phyloP scores from a whole-genome alignment of 352 stramenopile genomes.

The Pythium chondricola region DNA sequence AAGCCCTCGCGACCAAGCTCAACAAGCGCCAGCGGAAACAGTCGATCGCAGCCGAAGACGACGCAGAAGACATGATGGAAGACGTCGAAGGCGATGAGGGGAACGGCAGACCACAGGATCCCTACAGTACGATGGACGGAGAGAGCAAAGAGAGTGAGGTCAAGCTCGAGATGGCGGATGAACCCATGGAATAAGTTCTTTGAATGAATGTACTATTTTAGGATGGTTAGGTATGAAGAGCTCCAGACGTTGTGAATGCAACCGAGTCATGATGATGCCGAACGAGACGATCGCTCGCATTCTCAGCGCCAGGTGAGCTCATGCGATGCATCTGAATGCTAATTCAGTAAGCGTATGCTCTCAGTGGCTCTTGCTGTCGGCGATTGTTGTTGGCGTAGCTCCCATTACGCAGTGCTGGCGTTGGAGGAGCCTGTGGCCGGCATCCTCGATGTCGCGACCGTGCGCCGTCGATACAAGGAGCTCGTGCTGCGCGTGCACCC shows the following conservation, averaged over 20 bases:
- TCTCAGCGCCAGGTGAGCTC: conserved; percentile 12
- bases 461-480: conserved; percentile 27
- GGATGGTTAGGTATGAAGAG: too few relatives aligned
- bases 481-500: conserved; percentile 26
- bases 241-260: too few relatives aligned
- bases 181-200: neutral
- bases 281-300: conserved; percentile 10
- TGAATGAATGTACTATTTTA: conserved; percentile 7
- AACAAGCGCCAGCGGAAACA: conserved; percentile 23
- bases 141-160: conserved; percentile 6
- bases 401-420: conserved; percentile 24
- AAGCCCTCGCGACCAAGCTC: conserved; percentile 40
- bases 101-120: neutral
- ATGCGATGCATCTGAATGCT: too few relatives aligned
- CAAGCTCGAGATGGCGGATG: neutral
- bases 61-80: neutral
- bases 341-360: too few relatives aligned
- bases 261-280: too few relatives aligned
- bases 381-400: conserved; percentile 6
- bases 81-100: conserved; percentile 3
- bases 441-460: too few relatives aligned
- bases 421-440: neutral
- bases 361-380: too few relatives aligned
- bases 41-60: conserved; percentile 4
- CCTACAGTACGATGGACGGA: neutral